phyloP scores from a whole-genome alignment of 192 early-diverging fungal genomes.

The Mortierella claussenii region DNA sequence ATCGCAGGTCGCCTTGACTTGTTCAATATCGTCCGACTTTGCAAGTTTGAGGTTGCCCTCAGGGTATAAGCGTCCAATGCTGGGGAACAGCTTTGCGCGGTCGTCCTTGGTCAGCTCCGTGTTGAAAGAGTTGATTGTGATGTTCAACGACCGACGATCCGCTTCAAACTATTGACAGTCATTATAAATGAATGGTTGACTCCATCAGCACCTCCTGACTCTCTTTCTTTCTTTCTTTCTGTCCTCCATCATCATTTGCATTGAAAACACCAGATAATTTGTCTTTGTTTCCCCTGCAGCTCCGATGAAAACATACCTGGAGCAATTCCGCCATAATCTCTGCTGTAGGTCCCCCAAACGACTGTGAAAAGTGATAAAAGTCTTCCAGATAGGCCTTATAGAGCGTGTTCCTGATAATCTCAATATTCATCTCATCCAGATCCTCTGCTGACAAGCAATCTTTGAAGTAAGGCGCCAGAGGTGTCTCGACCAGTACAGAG shows the following conservation, averaged over 20 bases:
- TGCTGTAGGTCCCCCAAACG: constrained; percentile 84
- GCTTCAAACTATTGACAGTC: constrained; percentile 84
- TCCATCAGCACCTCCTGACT: neutral
- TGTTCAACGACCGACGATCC: constrained; percentile 97
- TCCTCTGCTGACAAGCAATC: constrained; percentile 97
- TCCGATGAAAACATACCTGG: too few species aligned
- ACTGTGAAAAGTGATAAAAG: constrained; percentile 85
- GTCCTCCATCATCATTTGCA: too few species aligned
- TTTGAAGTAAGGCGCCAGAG: constrained; percentile 95
- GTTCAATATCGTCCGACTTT: constrained; percentile 92
- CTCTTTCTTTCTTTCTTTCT: neutral
- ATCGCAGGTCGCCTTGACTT: constrained; percentile 89
- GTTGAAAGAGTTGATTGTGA: constrained; percentile 99
- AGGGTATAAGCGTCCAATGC: constrained; percentile 90
- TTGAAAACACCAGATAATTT: too few species aligned
- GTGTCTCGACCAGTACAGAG: constrained; percentile 97
- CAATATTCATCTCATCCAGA: constrained; percentile 99
- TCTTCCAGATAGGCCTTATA: constrained; percentile 99
- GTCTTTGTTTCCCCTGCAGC: too few species aligned
- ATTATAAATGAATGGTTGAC: constrained; percentile 1
- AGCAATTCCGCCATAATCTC: constrained; percentile 95
- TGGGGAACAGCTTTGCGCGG: constrained; percentile 93
- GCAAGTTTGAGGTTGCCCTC: constrained; percentile 88
- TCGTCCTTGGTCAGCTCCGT: constrained; percentile 98
- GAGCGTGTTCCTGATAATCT: constrained; percentile 99